A percentile compares a stretch with the other conserved stretches of the same genome.
These are phyloP conservation scores for Penicillium ochrochloron DNA, from an alignment of 495 filamentous ascomycete species.

Conservation along the genomic window DNA sequence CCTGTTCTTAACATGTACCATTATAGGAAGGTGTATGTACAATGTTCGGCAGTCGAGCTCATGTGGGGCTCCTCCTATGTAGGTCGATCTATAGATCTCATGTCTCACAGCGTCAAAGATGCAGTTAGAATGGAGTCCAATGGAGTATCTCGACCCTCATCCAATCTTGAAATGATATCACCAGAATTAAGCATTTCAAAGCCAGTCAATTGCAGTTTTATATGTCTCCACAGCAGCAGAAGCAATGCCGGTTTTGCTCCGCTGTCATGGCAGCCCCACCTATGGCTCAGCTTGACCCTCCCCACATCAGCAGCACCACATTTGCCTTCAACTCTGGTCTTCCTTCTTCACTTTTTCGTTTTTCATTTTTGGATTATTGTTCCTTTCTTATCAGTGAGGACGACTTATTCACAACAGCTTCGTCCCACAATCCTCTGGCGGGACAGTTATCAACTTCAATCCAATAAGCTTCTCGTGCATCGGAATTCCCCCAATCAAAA, in stretches of 20 bases:
- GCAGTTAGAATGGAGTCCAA: neutral
- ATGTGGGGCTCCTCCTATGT: conserved; percentile 15
- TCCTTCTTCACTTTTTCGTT: conserved; percentile 6
- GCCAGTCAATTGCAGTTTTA: neutral
- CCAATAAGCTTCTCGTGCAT: neutral
- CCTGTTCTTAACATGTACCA: neutral
- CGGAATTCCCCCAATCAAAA: conserved; percentile 15
- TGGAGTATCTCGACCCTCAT: neutral
- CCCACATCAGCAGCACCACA: conserved; percentile 20
- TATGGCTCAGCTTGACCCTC: neutral
- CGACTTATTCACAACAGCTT: neutral
- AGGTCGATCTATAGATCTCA: conserved; percentile 13
- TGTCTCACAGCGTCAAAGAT: neutral
- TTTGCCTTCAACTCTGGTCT: conserved; percentile 5
- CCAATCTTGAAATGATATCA: neutral
- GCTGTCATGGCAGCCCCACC: conserved; percentile 14
- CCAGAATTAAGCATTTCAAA: neutral
- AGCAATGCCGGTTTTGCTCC: neutral
- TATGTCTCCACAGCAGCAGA: neutral
- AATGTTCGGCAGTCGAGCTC: neutral
- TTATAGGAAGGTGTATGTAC: neutral
- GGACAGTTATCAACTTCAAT: neutral
- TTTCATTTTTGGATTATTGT: conserved; percentile 3
- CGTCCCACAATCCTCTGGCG: neutral
- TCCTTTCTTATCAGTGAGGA: neutral